Evolutionary conservation across 2,329 filamentous ascomycete species (phyloP), one percentile per base, ranked within the genome.

Genomic region (Leptographium radiaticola): DNA sequence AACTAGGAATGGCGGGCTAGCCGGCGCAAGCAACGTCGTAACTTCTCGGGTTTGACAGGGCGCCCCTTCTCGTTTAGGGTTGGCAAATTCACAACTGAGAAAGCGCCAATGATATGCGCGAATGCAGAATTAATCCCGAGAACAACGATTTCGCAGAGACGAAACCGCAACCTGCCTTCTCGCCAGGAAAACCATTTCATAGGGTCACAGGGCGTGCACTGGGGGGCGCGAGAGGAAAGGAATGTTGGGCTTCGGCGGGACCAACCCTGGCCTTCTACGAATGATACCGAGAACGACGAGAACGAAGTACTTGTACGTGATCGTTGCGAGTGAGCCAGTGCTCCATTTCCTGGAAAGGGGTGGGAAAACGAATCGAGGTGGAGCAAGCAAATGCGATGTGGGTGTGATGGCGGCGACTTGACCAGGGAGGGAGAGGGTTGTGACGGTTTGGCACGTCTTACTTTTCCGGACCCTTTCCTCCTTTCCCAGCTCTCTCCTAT

Each of bases 11-110:
- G 15, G 45, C 42, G 36, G 36, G 34, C 51, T 51, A 51, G 49
- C 49, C 49, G 36, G 39, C 40, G 42, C 39, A 44, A 44, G 49
- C 49, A 51, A 38, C 49, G 49, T 51, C 49, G 49, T 31, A 51
- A 25, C 49, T 51, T 38, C 12, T 51, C 40, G 39, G 49, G 39
- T 44, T 51, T 51, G 49, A 51, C 49, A 51, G 49, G 38, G 31
- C 49, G 49, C 31, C 39, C 39, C 33, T 44, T 44, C 49, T 51
- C 31, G 49, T 51, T 51, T 51, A 36, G 49, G 49, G 40, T 33
- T 50, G 49, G 49, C 38, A 39, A 42, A 25, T 38, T 33, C 49
- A 43, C 49, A 30, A 50, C 15, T 42, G 13, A n/a, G 18, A 40
- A 25, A 30, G 34, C 36, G 36, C 36, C 48, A 49, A 31, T 49